Evolutionary conservation across 495 filamentous ascomycete genomes (phyloP).

Genomic region (Acidomyces sp.): DNA sequence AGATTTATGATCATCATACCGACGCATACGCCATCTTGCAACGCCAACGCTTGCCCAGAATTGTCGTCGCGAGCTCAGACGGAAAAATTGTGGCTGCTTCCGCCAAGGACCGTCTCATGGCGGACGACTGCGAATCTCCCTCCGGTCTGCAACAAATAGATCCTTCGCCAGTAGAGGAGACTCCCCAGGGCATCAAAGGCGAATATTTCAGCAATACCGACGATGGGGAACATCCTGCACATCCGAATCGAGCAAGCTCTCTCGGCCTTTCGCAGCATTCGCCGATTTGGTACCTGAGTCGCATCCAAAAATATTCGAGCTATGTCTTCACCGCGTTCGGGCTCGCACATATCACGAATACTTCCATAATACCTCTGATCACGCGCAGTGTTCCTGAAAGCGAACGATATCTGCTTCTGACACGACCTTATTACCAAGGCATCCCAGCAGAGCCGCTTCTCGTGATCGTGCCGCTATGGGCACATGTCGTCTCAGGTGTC

Average conservation of each 20-base stretch:
- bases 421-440: slow-evolving; percentile 69
- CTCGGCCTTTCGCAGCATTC: slow-evolving; percentile 26
- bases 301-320: slow-evolving; percentile 40
- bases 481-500: slow-evolving; percentile 53
- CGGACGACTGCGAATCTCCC: slow-evolving; percentile 17
- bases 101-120: too few relatives aligned
- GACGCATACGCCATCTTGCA: too few relatives aligned
- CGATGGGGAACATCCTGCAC: background rate
- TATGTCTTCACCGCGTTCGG: slow-evolving; percentile 75
- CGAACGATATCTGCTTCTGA: slow-evolving; percentile 49
- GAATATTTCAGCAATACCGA: slow-evolving; percentile 38
- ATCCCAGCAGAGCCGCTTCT: slow-evolving; percentile 50
- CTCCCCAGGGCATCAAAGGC: slow-evolving; percentile 39
- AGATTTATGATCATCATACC: too few relatives aligned
- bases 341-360: slow-evolving; percentile 62
- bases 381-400: slow-evolving; percentile 40
- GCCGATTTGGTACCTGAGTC: slow-evolving; percentile 16
- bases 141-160: slow-evolving; percentile 66
- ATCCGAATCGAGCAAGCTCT: slow-evolving; percentile 20
- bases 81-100: too few relatives aligned
- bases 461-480: slow-evolving; percentile 42
- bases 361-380: slow-evolving; percentile 45
- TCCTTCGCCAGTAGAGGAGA: slow-evolving; percentile 64
- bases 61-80: too few relatives aligned
- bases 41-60: too few relatives aligned